phyloP scores from a whole-genome alignment of 129 eudicot genomes.

The Artemisia argyi region DNA sequence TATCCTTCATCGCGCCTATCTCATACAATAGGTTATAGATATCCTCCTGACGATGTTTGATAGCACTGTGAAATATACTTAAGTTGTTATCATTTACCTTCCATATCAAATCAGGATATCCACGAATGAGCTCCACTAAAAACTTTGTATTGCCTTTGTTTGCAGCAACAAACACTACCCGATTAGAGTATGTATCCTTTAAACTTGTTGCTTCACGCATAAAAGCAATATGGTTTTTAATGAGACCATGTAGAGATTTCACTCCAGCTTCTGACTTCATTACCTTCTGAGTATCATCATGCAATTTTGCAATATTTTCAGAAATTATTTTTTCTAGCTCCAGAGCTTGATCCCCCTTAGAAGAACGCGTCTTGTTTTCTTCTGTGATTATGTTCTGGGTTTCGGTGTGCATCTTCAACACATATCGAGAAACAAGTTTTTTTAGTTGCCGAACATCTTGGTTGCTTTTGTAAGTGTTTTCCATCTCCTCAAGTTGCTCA shows the following conservation, averaged over 20 bases:
- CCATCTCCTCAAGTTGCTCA: background rate
- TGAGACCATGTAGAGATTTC: too few species aligned
- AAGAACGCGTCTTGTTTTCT: background rate
- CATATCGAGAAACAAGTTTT: background rate
- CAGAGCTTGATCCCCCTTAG: constrained; percentile 9
- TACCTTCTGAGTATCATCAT: background rate
- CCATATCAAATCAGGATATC: too few species aligned
- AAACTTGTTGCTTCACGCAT: too few species aligned
- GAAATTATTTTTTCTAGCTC: constrained; percentile 7
- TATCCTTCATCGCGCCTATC: too few species aligned
- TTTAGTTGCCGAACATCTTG: background rate
- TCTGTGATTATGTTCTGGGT: background rate
- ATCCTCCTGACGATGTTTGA: too few species aligned
- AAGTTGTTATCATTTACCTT: too few species aligned
- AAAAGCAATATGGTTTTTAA: too few species aligned
- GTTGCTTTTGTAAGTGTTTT: background rate
- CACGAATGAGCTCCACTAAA: too few species aligned
- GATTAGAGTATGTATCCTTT: background rate
- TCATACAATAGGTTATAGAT: too few species aligned
- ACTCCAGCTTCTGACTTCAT: background rate
- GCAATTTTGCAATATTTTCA: background rate
- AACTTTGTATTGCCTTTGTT: too few species aligned
- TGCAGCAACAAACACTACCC: too few species aligned
- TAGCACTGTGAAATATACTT: too few species aligned
- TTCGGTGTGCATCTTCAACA: background rate